Evolutionary conservation across 2,329 filamentous ascomycete species (phyloP).

Genomic region (Pyricularia sp.): DNA sequence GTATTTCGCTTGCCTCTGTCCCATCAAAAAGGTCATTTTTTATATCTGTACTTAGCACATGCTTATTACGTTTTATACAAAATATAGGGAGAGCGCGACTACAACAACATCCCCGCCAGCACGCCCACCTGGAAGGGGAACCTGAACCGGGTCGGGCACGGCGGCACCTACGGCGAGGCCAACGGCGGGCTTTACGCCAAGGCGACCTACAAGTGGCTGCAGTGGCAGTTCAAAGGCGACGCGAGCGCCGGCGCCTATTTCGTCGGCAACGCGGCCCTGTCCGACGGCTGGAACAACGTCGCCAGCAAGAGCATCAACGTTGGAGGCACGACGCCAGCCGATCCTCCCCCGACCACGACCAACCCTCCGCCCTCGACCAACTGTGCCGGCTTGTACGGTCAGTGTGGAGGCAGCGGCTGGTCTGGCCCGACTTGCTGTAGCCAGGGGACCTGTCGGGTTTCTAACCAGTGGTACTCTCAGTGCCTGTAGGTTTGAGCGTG

Average conservation of each 20-base stretch:
- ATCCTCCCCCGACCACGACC: background rate
- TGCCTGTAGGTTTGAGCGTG: background rate
- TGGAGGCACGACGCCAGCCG: background rate
- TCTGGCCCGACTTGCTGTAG: background rate
- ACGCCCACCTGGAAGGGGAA: constrained; percentile 4
- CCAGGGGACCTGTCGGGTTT: background rate
- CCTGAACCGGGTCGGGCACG: constrained; percentile 1
- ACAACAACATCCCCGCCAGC: constrained; percentile 1
- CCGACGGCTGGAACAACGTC: background rate
- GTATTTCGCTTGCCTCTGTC: background rate
- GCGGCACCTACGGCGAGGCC: constrained; percentile 1
- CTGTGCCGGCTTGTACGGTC: background rate
- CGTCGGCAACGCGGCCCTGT: background rate
- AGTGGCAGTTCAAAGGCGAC: background rate
- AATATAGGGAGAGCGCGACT: constrained; percentile 1
- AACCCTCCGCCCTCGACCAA: background rate
- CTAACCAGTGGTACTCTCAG: constrained; percentile 2
- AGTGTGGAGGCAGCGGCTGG: constrained; percentile 2
- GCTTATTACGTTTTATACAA: background rate
- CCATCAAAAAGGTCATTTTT: too few relatives aligned
- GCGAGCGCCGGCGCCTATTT: background rate
- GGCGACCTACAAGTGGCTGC: background rate
- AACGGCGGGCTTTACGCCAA: constrained; percentile 4
- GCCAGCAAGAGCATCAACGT: background rate
- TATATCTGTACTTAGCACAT: background rate